Base-by-base conservation (phyloP, 139 green algal species). In the Chlamydomonas sp. region DNA sequence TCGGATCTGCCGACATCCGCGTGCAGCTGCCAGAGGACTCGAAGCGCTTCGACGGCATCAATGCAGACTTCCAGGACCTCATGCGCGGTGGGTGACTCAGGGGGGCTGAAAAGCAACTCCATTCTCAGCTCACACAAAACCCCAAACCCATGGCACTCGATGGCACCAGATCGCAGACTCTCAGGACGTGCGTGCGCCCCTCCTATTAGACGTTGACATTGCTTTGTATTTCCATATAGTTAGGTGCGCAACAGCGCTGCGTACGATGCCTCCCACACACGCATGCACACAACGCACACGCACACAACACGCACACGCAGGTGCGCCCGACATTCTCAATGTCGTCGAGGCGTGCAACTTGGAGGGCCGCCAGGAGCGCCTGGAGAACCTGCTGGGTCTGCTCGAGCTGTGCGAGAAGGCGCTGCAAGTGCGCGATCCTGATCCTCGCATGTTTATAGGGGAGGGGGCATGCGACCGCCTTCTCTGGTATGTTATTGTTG, bases 371-470 rank as follows among this genome's bases (percentile, higher is more conserved):
- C 87, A 92, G 71, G 91, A 97, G 83, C 72, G 85, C 5, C 81
- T 97, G 38, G 90, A 97, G 66, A 85, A 83, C 58, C 87, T 95
- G 86, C 84, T 95, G 58, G 57, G 67, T 5, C 82, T 90, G 75
- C 85, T 97, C 47, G 91, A 97, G 82, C 74, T 89, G 78, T 96
- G 91, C 73, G 90, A 96, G 76, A 97, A 97, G 83, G 89, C 90
- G 22, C 78, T 97, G 74, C 86, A 91, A 81, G 84, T 81, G 39
- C 3, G 72, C 33, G 65, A n/a, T n/a, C n/a, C 59, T 48, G 6
- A 39, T 29, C 59, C 5, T 22, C 6, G 28, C 6, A 62, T 13
- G 16, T 54, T n/a, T 16, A 54, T 13, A 16, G 43, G 13, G 43
- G 43, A 54, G 43, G 43, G 43, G 13, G 43, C 13, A 16, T 54